phyloP scores from a whole-genome alignment of 1,284 basidiomycete species.

The Chalciporus sp. region DNA sequence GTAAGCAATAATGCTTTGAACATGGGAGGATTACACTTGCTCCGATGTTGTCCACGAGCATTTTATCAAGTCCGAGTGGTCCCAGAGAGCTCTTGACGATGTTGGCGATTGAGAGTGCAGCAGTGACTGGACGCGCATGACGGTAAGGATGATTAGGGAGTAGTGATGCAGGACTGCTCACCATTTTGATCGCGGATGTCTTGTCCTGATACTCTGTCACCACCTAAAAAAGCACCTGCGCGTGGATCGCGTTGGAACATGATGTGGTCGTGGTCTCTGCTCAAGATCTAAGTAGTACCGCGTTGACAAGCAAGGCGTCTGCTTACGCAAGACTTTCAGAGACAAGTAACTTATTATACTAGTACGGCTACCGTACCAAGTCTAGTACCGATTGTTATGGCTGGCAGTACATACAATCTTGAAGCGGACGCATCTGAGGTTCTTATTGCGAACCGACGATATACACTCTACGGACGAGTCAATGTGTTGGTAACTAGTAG shows the following conservation, averaged over 20 bases:
- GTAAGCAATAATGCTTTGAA: conserved; percentile 8
- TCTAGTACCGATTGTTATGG: no score
- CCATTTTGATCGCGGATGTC: conserved; percentile 98
- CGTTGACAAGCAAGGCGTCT: no score
- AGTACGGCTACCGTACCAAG: no score
- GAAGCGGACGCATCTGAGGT: no score
- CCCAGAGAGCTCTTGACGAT: conserved; percentile 97
- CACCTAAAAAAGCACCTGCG: conserved; percentile 90
- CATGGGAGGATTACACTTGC: conserved; percentile 46
- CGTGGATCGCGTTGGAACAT: conserved; percentile 88
- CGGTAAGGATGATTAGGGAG: conserved; percentile 23
- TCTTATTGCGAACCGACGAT: no score
- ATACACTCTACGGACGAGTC: no score
- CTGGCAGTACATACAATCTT: no score
- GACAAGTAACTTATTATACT: no score
- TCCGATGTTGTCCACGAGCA: conserved; percentile 99
- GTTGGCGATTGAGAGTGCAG: conserved; percentile 96
- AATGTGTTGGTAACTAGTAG: no score
- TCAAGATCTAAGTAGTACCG: no score
- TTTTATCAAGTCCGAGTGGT: conserved; percentile 94
- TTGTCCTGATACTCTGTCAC: conserved; percentile 91
- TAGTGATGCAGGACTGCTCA: conserved; percentile 33
- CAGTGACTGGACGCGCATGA: conserved; percentile 66
- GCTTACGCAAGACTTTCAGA: conserved; percentile 32
- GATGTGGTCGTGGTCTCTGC: conserved; percentile 1